Base-by-base conservation (phyloP, 352 stramenopile genomes). In the Phytophthora vignae region DNA sequence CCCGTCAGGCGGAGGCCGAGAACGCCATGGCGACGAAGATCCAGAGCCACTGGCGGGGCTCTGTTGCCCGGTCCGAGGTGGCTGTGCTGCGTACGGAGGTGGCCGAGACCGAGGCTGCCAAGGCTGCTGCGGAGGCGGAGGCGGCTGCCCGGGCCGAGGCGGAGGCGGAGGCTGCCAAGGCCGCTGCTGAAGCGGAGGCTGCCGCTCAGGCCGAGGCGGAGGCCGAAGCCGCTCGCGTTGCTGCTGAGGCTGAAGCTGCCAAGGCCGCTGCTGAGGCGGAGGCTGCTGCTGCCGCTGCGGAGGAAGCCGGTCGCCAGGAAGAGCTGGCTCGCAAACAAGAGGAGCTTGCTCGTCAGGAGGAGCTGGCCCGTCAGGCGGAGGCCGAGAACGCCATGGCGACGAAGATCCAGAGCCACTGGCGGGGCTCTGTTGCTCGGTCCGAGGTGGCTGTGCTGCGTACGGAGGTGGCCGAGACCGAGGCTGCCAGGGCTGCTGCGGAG, bases 391-490 rank as follows among this genome's bases (percentile, higher is more conserved):
- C n/a, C 29, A 65, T 65, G 58, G 71, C 71, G 8, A 63, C 54
- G 19, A 64, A 70, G 22, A 79, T 82, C 22, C 75, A 82, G 49
- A 69, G 67, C 21, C 67, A 70, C 29, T 83, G 72, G 72, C 70
- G 76, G 29, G 73, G 68, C 10, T 63, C 40, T 4, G 62, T 69
- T 14, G 53, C 62, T 52, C 52, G 62, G n/a, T 38, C 59, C 0
- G 25, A 66, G 3, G 65, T 66, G 9, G 36, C 69, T 17, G 14
- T n/a, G 11, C 31, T 72, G 15, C 57, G 49, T 55, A 38, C 22
- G 6, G 38, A 9, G 19, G 21, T n/a, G 7, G 49, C 49, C 49
- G 49, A 31, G 19, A 38, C 38, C 42, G 44, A 66, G 15, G 60
- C 60, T 59, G 49, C 49, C 25, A 53, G 1, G 36, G 36, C 6